Evolutionary conservation across 2,329 filamentous ascomycete species (phyloP), one percentile per base, ranked within the genome.

Genomic region (Onygena corvina): DNA sequence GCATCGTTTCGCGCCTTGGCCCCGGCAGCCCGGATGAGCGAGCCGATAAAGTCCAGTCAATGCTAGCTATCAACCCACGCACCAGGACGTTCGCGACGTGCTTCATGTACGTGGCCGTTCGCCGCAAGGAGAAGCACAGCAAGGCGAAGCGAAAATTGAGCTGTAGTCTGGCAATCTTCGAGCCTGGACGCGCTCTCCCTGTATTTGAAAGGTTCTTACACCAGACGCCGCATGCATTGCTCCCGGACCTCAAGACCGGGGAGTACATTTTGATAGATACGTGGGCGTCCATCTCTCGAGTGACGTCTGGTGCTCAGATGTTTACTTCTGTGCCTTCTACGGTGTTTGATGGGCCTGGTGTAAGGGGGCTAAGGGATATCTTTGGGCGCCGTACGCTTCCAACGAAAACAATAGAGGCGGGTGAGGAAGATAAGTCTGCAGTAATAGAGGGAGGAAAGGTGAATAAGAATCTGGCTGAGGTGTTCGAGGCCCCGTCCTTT

Each of bases 181-280:
- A 75, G 76, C 44, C 72, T 81, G 1, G 72, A 79, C 25, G 70
- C 75, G 12, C 70, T 76, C 6, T 69, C 77, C 76, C 82, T 8
- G 64, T 85, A 29, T 75, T 80, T 57, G 70, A 78, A 53, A 71
- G 68, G 23, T 75, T 77, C 7, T 55, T 71, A 7, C 70, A 76
- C 2, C 71, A 75, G 50, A 68, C 78, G 18, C 76, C 87, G 8
- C 77, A 83, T 18, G 79, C 82, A 9, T 66, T 94, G 1, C 69
- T 86, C 1, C 75, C 85, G 2, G 74, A 78, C 16, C 71, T 75
- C 9, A 74, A 73, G 16, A 77, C 79, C 1, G 80, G 78, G 40
- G 86, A 87, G 3, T 94, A 86, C 62, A 70, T 92, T 33, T 69
- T 83, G 7, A 66, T 94, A 4, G 87, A 94, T 61, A 75, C 82